Conservation (phyloP, 129 eudicot species). For the Artemisia annua region DNA sequence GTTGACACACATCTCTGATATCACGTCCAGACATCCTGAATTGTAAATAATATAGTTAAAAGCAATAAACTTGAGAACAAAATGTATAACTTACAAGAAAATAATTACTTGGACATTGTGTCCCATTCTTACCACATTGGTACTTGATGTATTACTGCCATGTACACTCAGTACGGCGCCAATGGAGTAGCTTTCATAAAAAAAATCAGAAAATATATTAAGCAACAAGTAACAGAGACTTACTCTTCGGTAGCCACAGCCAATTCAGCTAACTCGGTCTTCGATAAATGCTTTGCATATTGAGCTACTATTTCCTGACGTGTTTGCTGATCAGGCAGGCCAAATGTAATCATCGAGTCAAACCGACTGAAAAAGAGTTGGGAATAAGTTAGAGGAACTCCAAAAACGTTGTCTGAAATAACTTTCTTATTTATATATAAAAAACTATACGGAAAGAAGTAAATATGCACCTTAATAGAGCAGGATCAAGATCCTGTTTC, state of each 20-base stretch:
- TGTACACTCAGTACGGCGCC: background rate
- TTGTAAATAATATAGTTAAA: constrained; percentile 11
- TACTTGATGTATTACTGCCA: background rate
- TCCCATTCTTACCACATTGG: background rate
- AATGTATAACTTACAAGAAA: too few relatives aligned
- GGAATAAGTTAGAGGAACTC: constrained; percentile 14
- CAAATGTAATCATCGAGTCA: constrained; percentile 90
- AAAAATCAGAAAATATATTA: constrained; percentile 6
- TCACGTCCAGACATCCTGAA: constrained; percentile 95
- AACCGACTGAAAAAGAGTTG: constrained; percentile 63
- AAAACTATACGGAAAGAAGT: constrained; percentile 1
- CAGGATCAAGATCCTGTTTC: constrained; percentile 98
- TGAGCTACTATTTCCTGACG: constrained; percentile 90
- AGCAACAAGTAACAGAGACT: constrained; percentile 21
- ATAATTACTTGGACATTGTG: background rate
- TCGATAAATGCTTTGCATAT: constrained; percentile 88
- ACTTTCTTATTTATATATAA: background rate
- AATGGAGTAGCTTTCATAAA: background rate
- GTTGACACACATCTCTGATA: constrained; percentile 95
- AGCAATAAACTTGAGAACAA: constrained; percentile 8
- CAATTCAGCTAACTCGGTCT: constrained; percentile 71
- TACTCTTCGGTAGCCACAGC: constrained; percentile 79
- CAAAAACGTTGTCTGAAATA: background rate
- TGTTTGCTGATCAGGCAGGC: constrained; percentile 82
- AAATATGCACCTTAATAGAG: constrained; percentile 69